Evolutionary conservation across 495 filamentous ascomycete genomes (phyloP).

Genomic region (Podospora pseudocomata): DNA sequence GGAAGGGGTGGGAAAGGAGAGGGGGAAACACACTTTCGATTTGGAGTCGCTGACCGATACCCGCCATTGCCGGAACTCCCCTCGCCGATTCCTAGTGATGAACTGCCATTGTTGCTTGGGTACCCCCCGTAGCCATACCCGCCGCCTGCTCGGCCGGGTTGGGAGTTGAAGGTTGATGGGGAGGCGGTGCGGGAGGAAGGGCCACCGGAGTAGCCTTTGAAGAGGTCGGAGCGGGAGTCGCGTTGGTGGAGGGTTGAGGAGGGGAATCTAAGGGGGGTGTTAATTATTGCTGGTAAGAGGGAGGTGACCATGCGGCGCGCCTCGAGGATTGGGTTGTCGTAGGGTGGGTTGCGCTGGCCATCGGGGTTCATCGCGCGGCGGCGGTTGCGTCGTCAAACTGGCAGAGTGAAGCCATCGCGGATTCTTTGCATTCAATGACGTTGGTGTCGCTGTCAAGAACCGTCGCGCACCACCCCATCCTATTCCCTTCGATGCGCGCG

Average conservation of each 20-base stretch:
- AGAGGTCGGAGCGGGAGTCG: constrained; percentile 83
- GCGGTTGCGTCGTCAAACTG: no score
- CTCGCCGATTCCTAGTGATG: constrained; percentile 30
- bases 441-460: neutral
- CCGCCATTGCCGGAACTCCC: constrained; percentile 23
- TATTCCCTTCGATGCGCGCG: neutral
- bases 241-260: constrained; percentile 69
- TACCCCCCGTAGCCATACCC: constrained; percentile 62
- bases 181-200: constrained; percentile 45
- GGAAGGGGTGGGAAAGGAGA: no score
- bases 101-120: constrained; percentile 19
- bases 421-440: no score
- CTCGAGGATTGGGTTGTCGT: neutral
- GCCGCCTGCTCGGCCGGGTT: constrained; percentile 42
- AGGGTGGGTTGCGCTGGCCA: no score
- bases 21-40: constrained; percentile 30
- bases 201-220: constrained; percentile 74
- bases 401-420: no score
- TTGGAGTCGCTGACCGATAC: constrained; percentile 70
- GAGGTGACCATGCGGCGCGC: neutral
- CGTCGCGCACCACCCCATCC: neutral
- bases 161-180: constrained; percentile 47
- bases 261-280: constrained; percentile 47
- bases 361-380: no score
- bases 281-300: constrained; percentile 6